A percentile compares a stretch with the other conserved stretches of the same genome.
Conservation (phyloP, 1,139 yeast species). For the Oligophagozyma castellii region DNA sequence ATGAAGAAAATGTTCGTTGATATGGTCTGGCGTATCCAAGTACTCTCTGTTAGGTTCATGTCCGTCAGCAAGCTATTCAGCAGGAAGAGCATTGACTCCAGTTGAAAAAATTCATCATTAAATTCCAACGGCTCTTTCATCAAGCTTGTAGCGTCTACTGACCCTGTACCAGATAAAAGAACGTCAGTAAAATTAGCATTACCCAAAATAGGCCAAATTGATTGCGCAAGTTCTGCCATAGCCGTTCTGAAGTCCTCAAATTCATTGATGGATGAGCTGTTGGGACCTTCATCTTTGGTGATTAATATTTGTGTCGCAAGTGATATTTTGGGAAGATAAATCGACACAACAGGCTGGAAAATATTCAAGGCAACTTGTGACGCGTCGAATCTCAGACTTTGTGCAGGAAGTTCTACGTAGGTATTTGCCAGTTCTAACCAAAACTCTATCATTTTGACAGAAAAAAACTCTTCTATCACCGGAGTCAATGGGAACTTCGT, state of each 20-base stretch:
- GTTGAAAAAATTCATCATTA: conserved; percentile 29
- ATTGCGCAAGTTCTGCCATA: conserved; percentile 63
- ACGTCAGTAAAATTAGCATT: conserved; percentile 35
- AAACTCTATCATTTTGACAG: conserved; percentile 56
- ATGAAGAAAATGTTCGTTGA: conserved; percentile 16
- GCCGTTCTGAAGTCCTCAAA: conserved; percentile 58
- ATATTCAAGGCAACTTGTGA: conserved; percentile 17
- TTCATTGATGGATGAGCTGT: conserved; percentile 27
- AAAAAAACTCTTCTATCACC: conserved; percentile 50
- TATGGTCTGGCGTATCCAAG: conserved; percentile 30
- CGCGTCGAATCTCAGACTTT: conserved; percentile 15
- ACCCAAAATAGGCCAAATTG: conserved; percentile 52
- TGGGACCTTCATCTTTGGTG: conserved; percentile 20
- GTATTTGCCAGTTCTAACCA: conserved; percentile 71
- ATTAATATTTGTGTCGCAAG: conserved; percentile 20
- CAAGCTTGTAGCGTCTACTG: conserved; percentile 1
- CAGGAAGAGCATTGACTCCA: conserved; percentile 60
- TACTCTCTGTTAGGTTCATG: conserved; percentile 26
- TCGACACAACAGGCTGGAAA: conserved; percentile 22
- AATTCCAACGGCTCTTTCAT: conserved; percentile 16
- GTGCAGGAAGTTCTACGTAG: conserved; percentile 23
- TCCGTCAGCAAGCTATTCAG: conserved; percentile 35
- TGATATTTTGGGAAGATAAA: conserved; percentile 23
- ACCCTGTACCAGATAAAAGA: conserved; percentile 33
- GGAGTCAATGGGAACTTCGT: conserved; percentile 52